Percentiles rank a stretch among this genome's conserved stretches.
phyloP scores from a whole-genome alignment of 75 land plant genomes.

The Picea glauca region DNA sequence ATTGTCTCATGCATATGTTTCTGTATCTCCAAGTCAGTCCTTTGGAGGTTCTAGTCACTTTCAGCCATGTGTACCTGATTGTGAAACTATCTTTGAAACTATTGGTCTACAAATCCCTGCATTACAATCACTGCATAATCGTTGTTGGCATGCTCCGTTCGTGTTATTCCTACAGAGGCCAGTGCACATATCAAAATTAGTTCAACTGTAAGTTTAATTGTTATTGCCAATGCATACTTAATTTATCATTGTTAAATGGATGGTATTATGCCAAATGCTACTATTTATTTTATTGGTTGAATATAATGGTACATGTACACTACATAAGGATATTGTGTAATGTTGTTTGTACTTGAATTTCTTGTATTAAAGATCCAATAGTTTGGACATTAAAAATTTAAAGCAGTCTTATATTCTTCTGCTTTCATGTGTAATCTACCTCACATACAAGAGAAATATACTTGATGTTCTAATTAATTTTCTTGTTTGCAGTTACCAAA shows the following conservation, averaged over 20 bases:
- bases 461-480: neutral
- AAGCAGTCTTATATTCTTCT: no score
- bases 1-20: slow-evolving; percentile 13
- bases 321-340: no score
- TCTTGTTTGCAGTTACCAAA: slow-evolving; percentile 70
- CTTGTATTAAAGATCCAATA: no score
- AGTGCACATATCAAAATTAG: slow-evolving; percentile 73
- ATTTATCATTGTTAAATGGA: no score
- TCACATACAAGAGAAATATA: neutral
- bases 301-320: no score
- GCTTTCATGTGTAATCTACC: no score
- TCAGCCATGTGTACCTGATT: slow-evolving; percentile 14
- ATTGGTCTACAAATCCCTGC: neutral
- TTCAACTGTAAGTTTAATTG: slow-evolving; percentile 62
- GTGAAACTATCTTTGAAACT: slow-evolving; percentile 14
- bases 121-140: slow-evolving; percentile 19
- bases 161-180: slow-evolving; percentile 78
- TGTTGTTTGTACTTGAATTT: no score
- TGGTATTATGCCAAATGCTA: no score
- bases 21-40: slow-evolving; percentile 15
- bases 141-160: slow-evolving; percentile 77
- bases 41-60: slow-evolving; percentile 14
- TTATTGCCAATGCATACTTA: no score
- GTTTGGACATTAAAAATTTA: neutral
- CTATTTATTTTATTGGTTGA: no score